A percentile compares a stretch with the other conserved stretches of the same genome.
These are phyloP conservation scores for Picochlorum sp. DNA, from an alignment of 139 green algal genomes.

Conservation along the genomic window DNA sequence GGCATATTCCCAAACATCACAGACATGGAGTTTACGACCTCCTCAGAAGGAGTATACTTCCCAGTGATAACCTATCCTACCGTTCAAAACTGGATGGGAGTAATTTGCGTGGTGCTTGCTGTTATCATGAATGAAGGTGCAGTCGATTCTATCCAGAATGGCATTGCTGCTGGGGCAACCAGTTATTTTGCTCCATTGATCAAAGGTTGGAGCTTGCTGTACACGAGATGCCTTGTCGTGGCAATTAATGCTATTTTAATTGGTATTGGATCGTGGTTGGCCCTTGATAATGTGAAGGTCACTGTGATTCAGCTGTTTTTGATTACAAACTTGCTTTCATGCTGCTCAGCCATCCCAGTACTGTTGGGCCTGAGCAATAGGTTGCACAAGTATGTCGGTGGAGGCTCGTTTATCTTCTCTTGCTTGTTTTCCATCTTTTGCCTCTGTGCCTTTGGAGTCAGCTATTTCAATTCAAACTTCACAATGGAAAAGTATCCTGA, in stretches of 20 bases:
- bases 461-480: too few relatives aligned
- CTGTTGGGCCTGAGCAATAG: conserved; percentile 21
- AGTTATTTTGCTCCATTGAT: conserved; percentile 18
- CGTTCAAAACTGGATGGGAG: conserved; percentile 37
- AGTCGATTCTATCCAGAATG: conserved; percentile 57
- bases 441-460: conserved; percentile 10
- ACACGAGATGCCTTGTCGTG: conserved; percentile 45
- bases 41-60: not conserved
- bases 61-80: not conserved
- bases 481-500: conserved; percentile 7
- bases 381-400: conserved; percentile 11
- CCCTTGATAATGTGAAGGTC: not conserved
- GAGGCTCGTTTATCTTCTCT: conserved; percentile 19
- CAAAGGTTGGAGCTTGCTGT: conserved; percentile 23
- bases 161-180: conserved; percentile 20
- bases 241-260: conserved; percentile 66
- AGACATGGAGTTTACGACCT: not conserved
- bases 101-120: conserved; percentile 44
- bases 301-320: conserved; percentile 52
- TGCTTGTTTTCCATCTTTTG: conserved; percentile 9
- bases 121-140: conserved; percentile 61
- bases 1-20: not conserved
- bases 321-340: conserved; percentile 66
- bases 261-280: not conserved
- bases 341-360: conserved; percentile 49